These are phyloP conservation scores for Ogataea populi-albae DNA, from an alignment of 805 yeast species.

Conservation along the genomic window DNA sequence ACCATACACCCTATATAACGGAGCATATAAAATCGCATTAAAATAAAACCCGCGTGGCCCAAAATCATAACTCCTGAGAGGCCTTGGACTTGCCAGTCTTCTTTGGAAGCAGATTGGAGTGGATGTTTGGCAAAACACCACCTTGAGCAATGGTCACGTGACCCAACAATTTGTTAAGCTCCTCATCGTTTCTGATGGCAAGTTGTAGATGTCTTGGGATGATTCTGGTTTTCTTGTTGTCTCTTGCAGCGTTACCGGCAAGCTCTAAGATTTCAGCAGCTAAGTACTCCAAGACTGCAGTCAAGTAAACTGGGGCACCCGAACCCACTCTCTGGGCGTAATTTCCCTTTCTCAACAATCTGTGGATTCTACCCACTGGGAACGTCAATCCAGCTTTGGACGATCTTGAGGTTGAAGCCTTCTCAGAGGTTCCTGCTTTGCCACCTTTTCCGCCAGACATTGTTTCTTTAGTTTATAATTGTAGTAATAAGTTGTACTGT, in stretches of 20 bases:
- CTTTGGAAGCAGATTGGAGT: slow-evolving; percentile 79
- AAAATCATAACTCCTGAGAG: slow-evolving; percentile 53
- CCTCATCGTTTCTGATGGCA: slow-evolving; percentile 99
- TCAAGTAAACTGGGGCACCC: slow-evolving; percentile 97
- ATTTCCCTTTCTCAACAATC: slow-evolving; percentile 94
- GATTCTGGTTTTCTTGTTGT: slow-evolving; percentile 96
- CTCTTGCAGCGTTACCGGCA: slow-evolving; percentile 99
- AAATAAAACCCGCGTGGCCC: slow-evolving; percentile 9
- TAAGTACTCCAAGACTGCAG: slow-evolving; percentile 94
- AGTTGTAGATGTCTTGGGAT: slow-evolving; percentile 98
- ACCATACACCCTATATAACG: slow-evolving; percentile 12
- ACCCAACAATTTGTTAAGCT: slow-evolving; percentile 86
- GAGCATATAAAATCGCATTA: slow-evolving; percentile 8
- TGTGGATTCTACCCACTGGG: slow-evolving; percentile 99
- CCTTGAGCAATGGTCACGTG: slow-evolving; percentile 98
- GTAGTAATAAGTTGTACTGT: too few species aligned
- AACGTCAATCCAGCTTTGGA: slow-evolving; percentile 97
- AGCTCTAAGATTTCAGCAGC: slow-evolving; percentile 97
- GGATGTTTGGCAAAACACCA: slow-evolving; percentile 98
- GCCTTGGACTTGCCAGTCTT: slow-evolving; percentile 53
- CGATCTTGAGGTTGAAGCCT: slow-evolving; percentile 97
- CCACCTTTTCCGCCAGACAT: slow-evolving; percentile 81
- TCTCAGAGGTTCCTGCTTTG: slow-evolving; percentile 92
- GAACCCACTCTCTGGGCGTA: slow-evolving; percentile 99
- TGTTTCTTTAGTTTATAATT: too few species aligned